A percentile compares a stretch with the other conserved stretches of the same genome.
phyloP scores from a whole-genome alignment of 2,329 filamentous ascomycete species.

The Scedosporium aurantiacum region DNA sequence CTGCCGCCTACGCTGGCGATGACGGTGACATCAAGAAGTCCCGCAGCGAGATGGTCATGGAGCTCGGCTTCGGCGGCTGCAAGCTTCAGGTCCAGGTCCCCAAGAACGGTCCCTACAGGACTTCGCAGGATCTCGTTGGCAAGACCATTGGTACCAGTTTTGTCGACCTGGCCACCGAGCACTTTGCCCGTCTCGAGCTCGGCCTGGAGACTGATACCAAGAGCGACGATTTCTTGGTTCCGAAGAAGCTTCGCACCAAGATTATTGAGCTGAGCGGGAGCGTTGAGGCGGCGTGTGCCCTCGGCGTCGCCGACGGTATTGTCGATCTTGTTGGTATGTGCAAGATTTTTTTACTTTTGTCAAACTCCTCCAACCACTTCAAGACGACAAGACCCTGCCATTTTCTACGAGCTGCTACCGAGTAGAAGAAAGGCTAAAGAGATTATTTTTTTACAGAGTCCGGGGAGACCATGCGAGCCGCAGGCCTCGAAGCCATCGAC shows the following conservation, averaged over 20 bases:
- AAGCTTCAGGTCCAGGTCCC: slow-evolving; percentile 96
- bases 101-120: slow-evolving; percentile 61
- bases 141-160: slow-evolving; percentile 96
- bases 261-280: slow-evolving; percentile 93
- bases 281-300: slow-evolving; percentile 90
- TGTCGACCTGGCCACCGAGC: slow-evolving; percentile 68
- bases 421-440: not conserved
- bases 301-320: slow-evolving; percentile 93
- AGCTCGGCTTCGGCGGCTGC: slow-evolving; percentile 83
- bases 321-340: slow-evolving; percentile 87
- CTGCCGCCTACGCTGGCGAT: slow-evolving; percentile 11
- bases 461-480: slow-evolving; percentile 94
- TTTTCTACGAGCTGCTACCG: not conserved
- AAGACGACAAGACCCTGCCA: not conserved
- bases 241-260: slow-evolving; percentile 60
- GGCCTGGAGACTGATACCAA: slow-evolving; percentile 31
- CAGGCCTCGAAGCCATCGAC: slow-evolving; percentile 85
- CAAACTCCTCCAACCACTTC: not conserved
- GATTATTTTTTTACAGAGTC: slow-evolving; percentile 52
- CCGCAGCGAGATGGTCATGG: slow-evolving; percentile 55
- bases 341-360: too few species aligned
- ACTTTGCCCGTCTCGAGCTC: slow-evolving; percentile 69
- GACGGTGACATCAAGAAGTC: slow-evolving; percentile 4
- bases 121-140: slow-evolving; percentile 70
- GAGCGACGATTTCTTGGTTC: slow-evolving; percentile 21